These are phyloP conservation scores for Suhomyces guaymorum DNA, from an alignment of 1,139 yeast species.

Conservation along the genomic window DNA sequence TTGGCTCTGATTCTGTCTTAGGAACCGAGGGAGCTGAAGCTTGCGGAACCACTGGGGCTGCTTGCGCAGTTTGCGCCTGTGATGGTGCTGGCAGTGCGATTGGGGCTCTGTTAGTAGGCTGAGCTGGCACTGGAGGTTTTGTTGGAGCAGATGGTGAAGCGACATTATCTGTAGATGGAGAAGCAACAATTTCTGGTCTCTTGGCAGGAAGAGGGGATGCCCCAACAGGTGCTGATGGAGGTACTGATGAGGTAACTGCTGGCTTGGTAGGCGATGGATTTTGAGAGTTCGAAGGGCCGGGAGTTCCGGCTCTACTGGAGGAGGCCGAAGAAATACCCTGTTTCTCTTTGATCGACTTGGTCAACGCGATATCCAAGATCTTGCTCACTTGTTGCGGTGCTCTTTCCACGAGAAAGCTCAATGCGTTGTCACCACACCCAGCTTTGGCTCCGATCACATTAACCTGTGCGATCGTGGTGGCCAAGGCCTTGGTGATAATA, in stretches of 20 bases:
- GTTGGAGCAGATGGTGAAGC: too few species aligned
- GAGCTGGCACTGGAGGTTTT: not conserved
- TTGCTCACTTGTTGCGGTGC: conserved; percentile 87
- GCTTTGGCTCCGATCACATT: conserved; percentile 84
- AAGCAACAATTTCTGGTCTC: too few species aligned
- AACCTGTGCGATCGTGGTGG: conserved; percentile 89
- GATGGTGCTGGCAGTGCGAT: too few species aligned
- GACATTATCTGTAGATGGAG: conserved; percentile 1
- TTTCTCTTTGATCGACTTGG: conserved; percentile 69
- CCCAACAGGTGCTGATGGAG: too few species aligned
- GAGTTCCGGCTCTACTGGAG: conserved; percentile 32
- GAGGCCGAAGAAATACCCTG: conserved; percentile 31
- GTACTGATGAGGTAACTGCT: conserved; percentile 1
- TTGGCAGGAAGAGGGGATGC: conserved; percentile 1
- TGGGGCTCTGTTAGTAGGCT: too few species aligned
- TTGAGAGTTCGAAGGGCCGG: conserved; percentile 20
- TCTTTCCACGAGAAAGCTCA: conserved; percentile 76
- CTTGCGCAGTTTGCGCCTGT: too few species aligned
- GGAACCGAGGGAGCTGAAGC: too few species aligned
- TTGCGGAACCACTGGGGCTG: too few species aligned
- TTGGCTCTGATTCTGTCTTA: not conserved
- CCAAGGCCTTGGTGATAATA: conserved; percentile 85
- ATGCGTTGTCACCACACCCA: conserved; percentile 79
- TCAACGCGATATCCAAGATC: conserved; percentile 79
- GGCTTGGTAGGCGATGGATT: conserved; percentile 8